phyloP scores from a whole-genome alignment of 257 asterid genomes.

The Rauvolfia tetraphylla region DNA sequence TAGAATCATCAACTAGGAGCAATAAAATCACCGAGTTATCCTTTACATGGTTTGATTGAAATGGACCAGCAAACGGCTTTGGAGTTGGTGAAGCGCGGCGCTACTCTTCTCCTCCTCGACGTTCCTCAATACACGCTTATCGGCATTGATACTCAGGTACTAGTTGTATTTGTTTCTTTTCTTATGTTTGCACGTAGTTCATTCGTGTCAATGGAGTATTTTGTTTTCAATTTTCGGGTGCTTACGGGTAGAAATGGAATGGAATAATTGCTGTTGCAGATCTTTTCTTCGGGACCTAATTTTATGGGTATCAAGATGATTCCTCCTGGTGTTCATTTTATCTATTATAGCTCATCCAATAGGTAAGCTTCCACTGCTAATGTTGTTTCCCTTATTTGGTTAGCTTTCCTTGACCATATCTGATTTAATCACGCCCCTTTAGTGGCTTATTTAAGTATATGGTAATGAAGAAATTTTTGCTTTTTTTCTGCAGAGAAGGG shows the following conservation, averaged over 20 bases:
- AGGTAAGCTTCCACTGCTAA: conserved; percentile 35
- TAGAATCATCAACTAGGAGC: not conserved
- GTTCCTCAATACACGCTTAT: conserved; percentile 81
- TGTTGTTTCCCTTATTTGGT: not conserved
- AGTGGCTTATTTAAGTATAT: not conserved
- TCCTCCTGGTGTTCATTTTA: conserved; percentile 85
- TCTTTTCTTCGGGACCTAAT: conserved; percentile 75
- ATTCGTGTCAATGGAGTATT: not conserved
- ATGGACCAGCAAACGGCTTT: conserved; percentile 77
- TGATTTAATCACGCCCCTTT: not conserved
- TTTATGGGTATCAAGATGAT: conserved; percentile 92
- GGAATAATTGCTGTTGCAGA: conserved; percentile 35
- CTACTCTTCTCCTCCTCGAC: conserved; percentile 66
- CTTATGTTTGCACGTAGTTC: not conserved
- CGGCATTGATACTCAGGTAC: conserved; percentile 84
- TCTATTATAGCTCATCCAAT: conserved; percentile 69
- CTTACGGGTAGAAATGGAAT: not conserved
- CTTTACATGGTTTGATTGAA: not conserved
- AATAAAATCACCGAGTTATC: not conserved
- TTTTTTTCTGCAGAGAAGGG: conserved; percentile 59
- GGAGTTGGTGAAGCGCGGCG: conserved; percentile 64
- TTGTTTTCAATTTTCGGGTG: not conserved
- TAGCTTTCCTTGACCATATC: not conserved
- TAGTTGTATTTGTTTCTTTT: not conserved
- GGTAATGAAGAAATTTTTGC: not conserved